Conservation (phyloP, 164 flowering plant genomes). For the Aristolochia californica region DNA sequence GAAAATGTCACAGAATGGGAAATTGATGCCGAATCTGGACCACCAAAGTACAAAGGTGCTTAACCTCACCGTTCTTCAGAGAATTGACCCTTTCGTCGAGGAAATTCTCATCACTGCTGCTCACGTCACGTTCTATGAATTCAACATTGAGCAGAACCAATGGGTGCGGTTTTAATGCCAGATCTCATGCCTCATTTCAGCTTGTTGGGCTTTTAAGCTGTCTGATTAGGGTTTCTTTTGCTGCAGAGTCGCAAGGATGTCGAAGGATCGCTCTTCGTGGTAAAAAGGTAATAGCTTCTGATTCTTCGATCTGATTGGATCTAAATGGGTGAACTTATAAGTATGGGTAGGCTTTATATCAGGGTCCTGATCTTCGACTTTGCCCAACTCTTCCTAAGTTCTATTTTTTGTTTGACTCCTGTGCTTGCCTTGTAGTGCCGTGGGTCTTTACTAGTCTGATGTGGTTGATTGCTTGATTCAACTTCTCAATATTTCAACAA, state of each 20-base stretch:
- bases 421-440: neutral
- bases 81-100: slow-evolving; percentile 76
- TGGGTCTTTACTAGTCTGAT: no score
- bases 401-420: neutral
- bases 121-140: slow-evolving; percentile 86
- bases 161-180: slow-evolving; percentile 39
- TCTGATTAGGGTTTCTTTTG: neutral
- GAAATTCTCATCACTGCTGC: slow-evolving; percentile 88
- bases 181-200: neutral
- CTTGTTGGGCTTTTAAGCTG: neutral
- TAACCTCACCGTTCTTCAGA: slow-evolving; percentile 86
- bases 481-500: no score
- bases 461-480: no score
- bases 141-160: slow-evolving; percentile 71
- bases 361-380: no score
- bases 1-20: slow-evolving; percentile 55
- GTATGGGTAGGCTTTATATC: no score
- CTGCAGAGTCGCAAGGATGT: slow-evolving; percentile 94
- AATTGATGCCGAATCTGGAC: slow-evolving; percentile 80
- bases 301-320: neutral
- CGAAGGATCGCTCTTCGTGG: slow-evolving; percentile 93
- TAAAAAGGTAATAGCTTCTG: slow-evolving; percentile 54
- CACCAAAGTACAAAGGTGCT: slow-evolving; percentile 68
- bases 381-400: no score
- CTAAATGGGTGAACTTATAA: neutral